These are phyloP conservation scores for Ehretia macrophylla DNA, from an alignment of 257 asterid genomes.

Conservation along the genomic window DNA sequence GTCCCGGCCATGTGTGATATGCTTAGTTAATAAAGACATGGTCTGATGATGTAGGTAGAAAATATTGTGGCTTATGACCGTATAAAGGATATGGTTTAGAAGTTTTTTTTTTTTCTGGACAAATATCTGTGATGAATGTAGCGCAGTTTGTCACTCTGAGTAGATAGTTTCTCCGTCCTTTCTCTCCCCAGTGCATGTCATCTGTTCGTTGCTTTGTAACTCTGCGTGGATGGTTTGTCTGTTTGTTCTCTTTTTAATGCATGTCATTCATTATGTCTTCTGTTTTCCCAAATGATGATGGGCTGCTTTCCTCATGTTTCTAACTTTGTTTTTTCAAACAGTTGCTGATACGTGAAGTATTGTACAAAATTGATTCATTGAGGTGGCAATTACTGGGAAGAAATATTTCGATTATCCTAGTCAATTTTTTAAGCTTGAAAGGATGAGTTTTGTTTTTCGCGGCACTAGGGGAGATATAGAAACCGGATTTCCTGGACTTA, in stretches of 20 bases:
- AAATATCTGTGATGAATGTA: too few relatives aligned
- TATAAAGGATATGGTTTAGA: too few relatives aligned
- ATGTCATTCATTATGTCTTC: neutral
- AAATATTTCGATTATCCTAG: neutral
- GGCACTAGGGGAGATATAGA: constrained; percentile 92
- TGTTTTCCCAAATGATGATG: neutral
- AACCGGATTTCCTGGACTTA: constrained; percentile 81
- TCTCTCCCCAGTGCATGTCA: too few relatives aligned
- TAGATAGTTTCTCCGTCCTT: too few relatives aligned
- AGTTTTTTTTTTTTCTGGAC: too few relatives aligned
- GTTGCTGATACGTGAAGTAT: neutral
- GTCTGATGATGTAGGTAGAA: too few relatives aligned
- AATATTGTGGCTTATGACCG: too few relatives aligned
- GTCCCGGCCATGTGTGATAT: too few relatives aligned
- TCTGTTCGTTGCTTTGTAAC: too few relatives aligned
- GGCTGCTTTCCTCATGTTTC: neutral
- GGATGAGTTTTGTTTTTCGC: constrained; percentile 96
- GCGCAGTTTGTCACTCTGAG: too few relatives aligned
- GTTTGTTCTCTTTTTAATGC: neutral
- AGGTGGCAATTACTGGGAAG: neutral
- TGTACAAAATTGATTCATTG: neutral
- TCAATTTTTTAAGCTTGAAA: neutral
- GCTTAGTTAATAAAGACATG: too few relatives aligned
- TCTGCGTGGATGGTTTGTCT: too few relatives aligned
- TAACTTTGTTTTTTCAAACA: neutral